A percentile compares a stretch with the other conserved stretches of the same genome.
phyloP scores from a whole-genome alignment of 768 basidiomycete genomes.

The Sarcodon aspratus region DNA sequence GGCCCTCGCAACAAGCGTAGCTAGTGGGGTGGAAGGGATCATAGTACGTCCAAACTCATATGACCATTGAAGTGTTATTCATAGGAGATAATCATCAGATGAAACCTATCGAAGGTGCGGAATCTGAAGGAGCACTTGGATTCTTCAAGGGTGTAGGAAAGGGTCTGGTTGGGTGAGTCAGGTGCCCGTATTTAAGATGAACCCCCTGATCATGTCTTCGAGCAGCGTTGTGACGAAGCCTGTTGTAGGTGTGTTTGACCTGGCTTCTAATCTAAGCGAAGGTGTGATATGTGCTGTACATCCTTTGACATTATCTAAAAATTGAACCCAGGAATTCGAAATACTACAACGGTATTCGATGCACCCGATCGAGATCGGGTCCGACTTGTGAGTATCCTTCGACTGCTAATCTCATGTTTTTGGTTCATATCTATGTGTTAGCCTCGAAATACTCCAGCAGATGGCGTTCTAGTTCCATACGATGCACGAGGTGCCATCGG shows the following conservation, averaged over 20 bases:
- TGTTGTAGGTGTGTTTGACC: conserved; percentile 91
- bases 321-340: conserved; percentile 65
- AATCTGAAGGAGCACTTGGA: conserved; percentile 84
- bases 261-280: conserved; percentile 90
- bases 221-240: conserved; percentile 88
- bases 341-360: conserved; percentile 98
- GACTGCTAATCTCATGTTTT: not conserved
- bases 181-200: not conserved
- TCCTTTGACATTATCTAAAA: not conserved
- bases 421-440: conserved; percentile 16
- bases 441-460: conserved; percentile 80
- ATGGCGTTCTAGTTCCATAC: conserved; percentile 82
- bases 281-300: conserved; percentile 29
- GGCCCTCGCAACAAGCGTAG: conserved; percentile 86
- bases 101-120: conserved; percentile 96
- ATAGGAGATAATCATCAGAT: conserved; percentile 35
- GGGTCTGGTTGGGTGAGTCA: conserved; percentile 78
- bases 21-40: conserved; percentile 93
- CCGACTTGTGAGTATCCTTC: conserved; percentile 43
- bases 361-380: conserved; percentile 81
- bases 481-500: conserved; percentile 84
- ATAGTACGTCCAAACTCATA: conserved; percentile 39
- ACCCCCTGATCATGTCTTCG: conserved; percentile 2
- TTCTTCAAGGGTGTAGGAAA: conserved; percentile 99
- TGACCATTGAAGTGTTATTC: not conserved